phyloP scores from a whole-genome alignment of 2,329 filamentous ascomycete species.

The Hypoxylon sp. region DNA sequence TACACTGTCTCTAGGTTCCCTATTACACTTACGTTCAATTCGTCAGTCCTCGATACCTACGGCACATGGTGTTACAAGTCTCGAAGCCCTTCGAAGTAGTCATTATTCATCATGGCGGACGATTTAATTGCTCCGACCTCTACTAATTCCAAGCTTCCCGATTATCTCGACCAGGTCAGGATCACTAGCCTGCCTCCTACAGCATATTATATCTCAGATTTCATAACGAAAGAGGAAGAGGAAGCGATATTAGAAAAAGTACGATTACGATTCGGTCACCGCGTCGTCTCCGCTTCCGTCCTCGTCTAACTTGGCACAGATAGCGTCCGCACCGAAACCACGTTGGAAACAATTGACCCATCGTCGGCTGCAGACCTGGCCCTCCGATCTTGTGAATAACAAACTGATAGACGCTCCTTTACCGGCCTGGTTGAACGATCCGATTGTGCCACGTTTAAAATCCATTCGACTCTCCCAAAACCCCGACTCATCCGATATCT shows the following conservation, averaged over 20 bases:
- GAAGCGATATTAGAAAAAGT: constrained; percentile 75
- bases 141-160: constrained; percentile 49
- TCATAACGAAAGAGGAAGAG: constrained; percentile 82
- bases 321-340: constrained; percentile 72
- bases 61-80: constrained; percentile 21
- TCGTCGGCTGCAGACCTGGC: constrained; percentile 89
- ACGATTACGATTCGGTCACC: constrained; percentile 5
- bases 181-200: constrained; percentile 66
- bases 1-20: constrained; percentile 1
- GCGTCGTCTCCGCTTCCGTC: constrained; percentile 20
- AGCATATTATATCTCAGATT: constrained; percentile 87
- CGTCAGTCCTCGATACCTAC: constrained; percentile 9
- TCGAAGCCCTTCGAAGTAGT: constrained; percentile 4
- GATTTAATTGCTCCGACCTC: constrained; percentile 16
- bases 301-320: constrained; percentile 56
- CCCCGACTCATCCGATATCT: constrained; percentile 54
- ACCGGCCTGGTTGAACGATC: constrained; percentile 76
- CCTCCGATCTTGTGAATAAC: constrained; percentile 81
- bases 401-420: constrained; percentile 78
- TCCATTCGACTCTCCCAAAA: constrained; percentile 55
- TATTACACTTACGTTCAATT: constrained; percentile 16
- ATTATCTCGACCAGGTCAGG: constrained; percentile 59
- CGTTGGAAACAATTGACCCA: constrained; percentile 90
- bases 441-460: constrained; percentile 69
- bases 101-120: constrained; percentile 28